Conservation (phyloP, 78 protist genomes). For the Dictyostelium firmibasis region DNA sequence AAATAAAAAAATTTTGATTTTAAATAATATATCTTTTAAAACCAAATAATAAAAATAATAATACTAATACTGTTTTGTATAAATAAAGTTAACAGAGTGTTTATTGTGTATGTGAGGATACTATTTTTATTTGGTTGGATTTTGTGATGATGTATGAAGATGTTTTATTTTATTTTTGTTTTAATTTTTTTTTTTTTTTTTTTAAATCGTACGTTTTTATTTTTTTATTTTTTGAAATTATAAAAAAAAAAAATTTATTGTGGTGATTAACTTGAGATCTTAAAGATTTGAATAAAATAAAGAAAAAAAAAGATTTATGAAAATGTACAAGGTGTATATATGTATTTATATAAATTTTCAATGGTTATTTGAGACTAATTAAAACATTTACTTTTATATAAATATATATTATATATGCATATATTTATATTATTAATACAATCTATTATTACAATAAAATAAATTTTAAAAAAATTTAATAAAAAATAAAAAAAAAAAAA, state of each 20-base stretch:
- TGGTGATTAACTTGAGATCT: neutral
- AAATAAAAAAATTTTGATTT: neutral
- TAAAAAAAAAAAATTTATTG: neutral
- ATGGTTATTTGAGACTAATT: neutral
- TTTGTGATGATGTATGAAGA: neutral
- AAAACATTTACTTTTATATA: neutral
- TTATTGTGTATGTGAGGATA: neutral
- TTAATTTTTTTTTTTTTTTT: neutral
- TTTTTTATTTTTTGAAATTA: neutral
- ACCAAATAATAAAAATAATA: neutral
- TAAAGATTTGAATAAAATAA: neutral
- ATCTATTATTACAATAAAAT: neutral
- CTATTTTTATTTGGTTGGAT: neutral
- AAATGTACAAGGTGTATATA: neutral
- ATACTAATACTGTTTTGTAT: neutral
- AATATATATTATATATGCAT: neutral
- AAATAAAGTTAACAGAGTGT: neutral
- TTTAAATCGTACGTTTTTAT: neutral
- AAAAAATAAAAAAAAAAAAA: neutral
- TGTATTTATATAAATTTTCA: neutral
- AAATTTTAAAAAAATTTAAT: no score
- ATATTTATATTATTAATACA: neutral
- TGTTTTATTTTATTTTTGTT: neutral
- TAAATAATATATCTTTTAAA: neutral
- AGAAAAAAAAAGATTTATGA: neutral